Evolutionary conservation across 306 rosid genomes (phyloP), one percentile per base, ranked within the genome.

Genomic region (Sphenostylis stenocarpa): DNA sequence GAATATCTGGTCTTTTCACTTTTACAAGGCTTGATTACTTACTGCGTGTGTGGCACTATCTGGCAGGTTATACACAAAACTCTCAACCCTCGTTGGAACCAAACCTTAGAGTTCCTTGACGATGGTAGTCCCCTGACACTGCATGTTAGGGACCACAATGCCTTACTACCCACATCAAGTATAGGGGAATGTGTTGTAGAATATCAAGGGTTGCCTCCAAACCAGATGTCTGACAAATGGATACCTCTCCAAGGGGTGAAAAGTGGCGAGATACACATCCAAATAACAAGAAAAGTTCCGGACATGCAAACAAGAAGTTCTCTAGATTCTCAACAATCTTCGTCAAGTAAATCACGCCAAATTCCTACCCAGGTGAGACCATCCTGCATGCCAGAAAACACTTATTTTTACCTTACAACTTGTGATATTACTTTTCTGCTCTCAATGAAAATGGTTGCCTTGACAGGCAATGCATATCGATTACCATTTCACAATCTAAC

Each of bases 171-270:
- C 16, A 78, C 91, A 29, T 78, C 91, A 34, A 86, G 81, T 38
- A 87, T 93, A 3, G 97, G 96, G 15, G 88, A 80, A 39, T 90
- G 96, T 76, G 92, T 83, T 6, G 91, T 93, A 0, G 97, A 93
- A 41, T 93, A 93, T 78, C 94, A 87, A 61, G 67, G 89, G 48
- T 82, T 93, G 85, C 88, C 94, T 64, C 96, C 90, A 9, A 93
- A 93, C 58, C 89, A 84, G 79, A 86, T 75, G 86, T 78, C 83
- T 36, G 92, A 89, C 80, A 87, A 90, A 85, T 93, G 97, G 97
- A 90, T 93, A 70, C 96, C 97, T 66, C 91, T 90, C 53, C 94
- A 86, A 77, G 92, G 92, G 62, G 96, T 93, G 39, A 90, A 71
- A 70, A 80, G 90, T 57, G 96, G 97, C 4, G 94, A 92, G 82